Base-by-base conservation (phyloP, 352 stramenopile species). In the Phytophthora crassamura region DNA sequence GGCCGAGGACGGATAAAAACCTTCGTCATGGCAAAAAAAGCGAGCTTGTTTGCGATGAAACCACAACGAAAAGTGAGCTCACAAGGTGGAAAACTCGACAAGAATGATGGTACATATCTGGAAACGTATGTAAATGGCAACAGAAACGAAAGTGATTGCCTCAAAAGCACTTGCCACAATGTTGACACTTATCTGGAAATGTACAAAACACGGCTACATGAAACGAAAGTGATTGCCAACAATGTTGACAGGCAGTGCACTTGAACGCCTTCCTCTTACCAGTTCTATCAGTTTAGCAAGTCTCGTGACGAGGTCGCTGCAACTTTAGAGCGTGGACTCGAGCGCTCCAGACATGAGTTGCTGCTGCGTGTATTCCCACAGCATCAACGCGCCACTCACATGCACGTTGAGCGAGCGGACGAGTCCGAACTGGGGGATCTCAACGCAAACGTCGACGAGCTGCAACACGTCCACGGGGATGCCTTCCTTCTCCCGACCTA, bases 381-480 rank as follows among this genome's bases (percentile, higher is more conserved):
- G 83, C 49, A 97, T 64, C 20, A 99, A 86, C 16, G 97, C 94
- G 46, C 95, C 96, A 57, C 90, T 98, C 18, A 99, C 97, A 67
- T 99, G 97, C 41, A 99, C 97, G 63, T 99, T 99, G 28, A 99
- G 86, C 46, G 90, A 98, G 7, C 97, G 86, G 49, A 98, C 98
- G 39, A 99, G 90, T 2, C 97, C 97, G 48, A 98, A 91, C 69
- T 99, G 97, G 15, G 97, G 97, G 72, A 99, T 99, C 75, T 99
- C 97, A 22, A 99, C 91, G 60, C 97, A 99, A 15, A 95, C 70
- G 64, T 99, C 97, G n/a, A 99, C 91, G 33, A 93, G 76, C 57
- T 98, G 88, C 8, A 99, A 78, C 36, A 98, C 88, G 47, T 98
- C 86, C 11, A 98, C 90, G 0, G 97, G 96, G 18, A 99, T 97